Evolutionary conservation across 371 early-diverging fungal genomes (phyloP).

Genomic region (Amoeboradix gromovi): DNA sequence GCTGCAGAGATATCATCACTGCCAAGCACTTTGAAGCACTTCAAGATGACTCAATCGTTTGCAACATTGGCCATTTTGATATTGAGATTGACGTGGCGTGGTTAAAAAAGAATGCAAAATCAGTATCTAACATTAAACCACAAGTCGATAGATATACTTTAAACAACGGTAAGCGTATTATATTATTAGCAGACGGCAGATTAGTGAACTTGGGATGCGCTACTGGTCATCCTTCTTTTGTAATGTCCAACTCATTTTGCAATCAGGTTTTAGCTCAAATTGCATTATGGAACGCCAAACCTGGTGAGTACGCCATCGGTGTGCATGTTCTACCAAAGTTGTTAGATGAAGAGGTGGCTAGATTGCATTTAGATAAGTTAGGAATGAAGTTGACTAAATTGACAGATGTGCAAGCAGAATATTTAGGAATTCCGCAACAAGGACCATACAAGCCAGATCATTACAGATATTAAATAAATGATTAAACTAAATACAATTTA

Average conservation of each 20-base stretch:
- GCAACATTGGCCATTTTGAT: slow-evolving; percentile 96
- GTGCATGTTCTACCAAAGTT: slow-evolving; percentile 95
- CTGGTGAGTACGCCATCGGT: slow-evolving; percentile 50
- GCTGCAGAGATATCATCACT: slow-evolving; percentile 89
- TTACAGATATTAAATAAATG: slow-evolving; percentile 13
- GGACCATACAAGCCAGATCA: slow-evolving; percentile 93
- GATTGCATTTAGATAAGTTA: slow-evolving; percentile 75
- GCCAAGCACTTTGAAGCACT: slow-evolving; percentile 62
- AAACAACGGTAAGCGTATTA: slow-evolving; percentile 66
- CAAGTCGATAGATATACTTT: slow-evolving; percentile 91
- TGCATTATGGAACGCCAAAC: slow-evolving; percentile 77
- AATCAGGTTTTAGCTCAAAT: slow-evolving; percentile 96
- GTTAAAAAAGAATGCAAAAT: slow-evolving; percentile 76
- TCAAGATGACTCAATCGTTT: slow-evolving; percentile 94
- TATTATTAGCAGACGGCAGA: slow-evolving; percentile 84
- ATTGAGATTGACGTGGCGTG: slow-evolving; percentile 95
- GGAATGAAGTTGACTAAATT: slow-evolving; percentile 66
- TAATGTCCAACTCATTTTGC: slow-evolving; percentile 96
- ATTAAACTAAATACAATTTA: background rate
- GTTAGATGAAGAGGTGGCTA: slow-evolving; percentile 94
- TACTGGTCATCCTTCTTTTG: slow-evolving; percentile 92
- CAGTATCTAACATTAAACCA: slow-evolving; percentile 78
- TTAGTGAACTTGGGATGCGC: slow-evolving; percentile 97
- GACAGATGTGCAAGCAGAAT: slow-evolving; percentile 40
- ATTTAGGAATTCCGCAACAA: slow-evolving; percentile 44